Evolutionary conservation across 192 early-diverging fungal species (phyloP).

Genomic region (Coemansia biformis): DNA sequence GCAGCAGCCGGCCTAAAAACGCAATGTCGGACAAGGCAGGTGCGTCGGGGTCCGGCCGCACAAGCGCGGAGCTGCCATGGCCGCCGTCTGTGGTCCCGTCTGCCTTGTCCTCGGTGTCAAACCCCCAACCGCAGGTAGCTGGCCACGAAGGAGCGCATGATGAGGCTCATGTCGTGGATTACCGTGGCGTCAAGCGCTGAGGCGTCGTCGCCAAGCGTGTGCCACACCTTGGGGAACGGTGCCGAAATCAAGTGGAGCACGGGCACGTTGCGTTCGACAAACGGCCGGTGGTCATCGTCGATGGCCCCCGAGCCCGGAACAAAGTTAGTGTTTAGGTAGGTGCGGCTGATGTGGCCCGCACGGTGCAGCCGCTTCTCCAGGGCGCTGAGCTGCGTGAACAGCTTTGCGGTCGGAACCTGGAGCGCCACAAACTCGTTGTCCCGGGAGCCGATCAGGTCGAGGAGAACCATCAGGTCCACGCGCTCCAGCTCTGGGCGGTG

Average conservation of each 20-base stretch:
- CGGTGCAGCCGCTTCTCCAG: constrained; percentile 63
- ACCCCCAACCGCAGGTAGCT: constrained; percentile 56
- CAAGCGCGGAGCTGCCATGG: not conserved
- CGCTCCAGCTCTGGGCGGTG: constrained; percentile 53
- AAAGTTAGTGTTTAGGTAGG: constrained; percentile 24
- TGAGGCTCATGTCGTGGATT: constrained; percentile 68
- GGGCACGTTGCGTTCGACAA: constrained; percentile 70
- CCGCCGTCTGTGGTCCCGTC: constrained; percentile 7
- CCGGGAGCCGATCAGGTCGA: constrained; percentile 78
- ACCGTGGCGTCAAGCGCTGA: constrained; percentile 57
- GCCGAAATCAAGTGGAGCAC: constrained; percentile 81
- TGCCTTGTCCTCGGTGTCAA: constrained; percentile 45
- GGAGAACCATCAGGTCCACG: constrained; percentile 80
- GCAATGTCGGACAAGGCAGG: constrained; percentile 31
- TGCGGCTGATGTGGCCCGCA: constrained; percentile 31
- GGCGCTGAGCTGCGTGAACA: constrained; percentile 62
- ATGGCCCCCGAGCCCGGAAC: constrained; percentile 43
- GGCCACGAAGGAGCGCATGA: constrained; percentile 77
- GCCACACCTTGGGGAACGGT: constrained; percentile 88
- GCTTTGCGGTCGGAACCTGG: constrained; percentile 54
- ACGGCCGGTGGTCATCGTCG: constrained; percentile 88
- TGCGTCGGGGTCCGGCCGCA: not conserved
- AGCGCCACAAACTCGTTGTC: constrained; percentile 49
- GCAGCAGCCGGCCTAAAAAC: constrained; percentile 13
- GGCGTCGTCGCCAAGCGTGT: constrained; percentile 70